Conservation (phyloP, 2,329 filamentous ascomycete species). For the Lachnellula occidentalis region DNA sequence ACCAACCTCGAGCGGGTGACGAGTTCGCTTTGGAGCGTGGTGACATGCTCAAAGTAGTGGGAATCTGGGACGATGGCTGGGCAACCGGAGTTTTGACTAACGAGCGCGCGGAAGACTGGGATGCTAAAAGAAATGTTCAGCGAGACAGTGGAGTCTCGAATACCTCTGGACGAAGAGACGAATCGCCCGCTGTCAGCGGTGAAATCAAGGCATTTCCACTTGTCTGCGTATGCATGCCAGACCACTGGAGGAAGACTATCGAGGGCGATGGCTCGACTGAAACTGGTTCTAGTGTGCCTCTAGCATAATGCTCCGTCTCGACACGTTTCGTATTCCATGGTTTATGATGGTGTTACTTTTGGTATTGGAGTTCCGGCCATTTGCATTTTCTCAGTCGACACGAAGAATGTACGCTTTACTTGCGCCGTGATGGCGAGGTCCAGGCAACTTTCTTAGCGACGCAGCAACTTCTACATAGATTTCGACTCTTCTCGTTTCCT, state of each 20-base stretch:
- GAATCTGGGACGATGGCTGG: slow-evolving; percentile 99
- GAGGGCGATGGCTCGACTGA: slow-evolving; percentile 77
- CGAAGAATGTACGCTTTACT: neutral
- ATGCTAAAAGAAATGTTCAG: slow-evolving; percentile 67
- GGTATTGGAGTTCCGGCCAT: slow-evolving; percentile 25
- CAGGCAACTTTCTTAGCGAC: neutral
- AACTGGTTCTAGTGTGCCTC: slow-evolving; percentile 44
- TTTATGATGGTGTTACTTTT: slow-evolving; percentile 27
- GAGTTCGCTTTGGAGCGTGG: slow-evolving; percentile 91
- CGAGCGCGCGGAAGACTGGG: slow-evolving; percentile 85
- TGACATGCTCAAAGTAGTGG: slow-evolving; percentile 96
- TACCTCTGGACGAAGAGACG: slow-evolving; percentile 57
- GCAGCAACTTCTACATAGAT: neutral
- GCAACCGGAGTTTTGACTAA: slow-evolving; percentile 83
- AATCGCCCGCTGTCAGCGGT: slow-evolving; percentile 62
- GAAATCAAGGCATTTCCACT: slow-evolving; percentile 98
- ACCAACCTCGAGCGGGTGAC: slow-evolving; percentile 87
- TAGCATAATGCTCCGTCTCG: slow-evolving; percentile 12
- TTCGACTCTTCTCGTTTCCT: neutral
- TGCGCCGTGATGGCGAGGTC: neutral
- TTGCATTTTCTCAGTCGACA: slow-evolving; percentile 10
- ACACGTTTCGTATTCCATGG: slow-evolving; percentile 21
- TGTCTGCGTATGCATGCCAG: slow-evolving; percentile 90
- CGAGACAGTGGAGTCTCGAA: slow-evolving; percentile 92
- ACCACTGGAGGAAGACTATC: slow-evolving; percentile 96